These are phyloP conservation scores for Ploettnerulaceae sp. DNA, from an alignment of 2,329 filamentous ascomycete species.

Conservation along the genomic window DNA sequence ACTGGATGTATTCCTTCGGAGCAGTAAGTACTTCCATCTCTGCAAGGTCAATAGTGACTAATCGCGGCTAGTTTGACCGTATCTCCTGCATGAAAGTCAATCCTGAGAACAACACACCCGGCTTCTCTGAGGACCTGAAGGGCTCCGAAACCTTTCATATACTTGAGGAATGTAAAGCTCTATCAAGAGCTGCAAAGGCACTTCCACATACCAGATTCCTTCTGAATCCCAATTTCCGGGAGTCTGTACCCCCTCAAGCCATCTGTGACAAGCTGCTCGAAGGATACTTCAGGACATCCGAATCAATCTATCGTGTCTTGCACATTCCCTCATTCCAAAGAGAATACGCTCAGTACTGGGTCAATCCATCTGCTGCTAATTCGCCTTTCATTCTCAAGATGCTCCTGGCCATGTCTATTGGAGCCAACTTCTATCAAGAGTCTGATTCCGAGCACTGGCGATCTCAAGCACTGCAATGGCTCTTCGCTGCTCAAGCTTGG, in stretches of 20 bases:
- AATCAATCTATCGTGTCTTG: slow-evolving; percentile 41
- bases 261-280: slow-evolving; percentile 36
- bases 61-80: slow-evolving; percentile 16
- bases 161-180: slow-evolving; percentile 21
- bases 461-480: slow-evolving; percentile 22
- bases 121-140: background rate
- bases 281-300: slow-evolving; percentile 41
- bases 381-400: slow-evolving; percentile 22
- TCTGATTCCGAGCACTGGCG: slow-evolving; percentile 12
- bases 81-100: slow-evolving; percentile 15
- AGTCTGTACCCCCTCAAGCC: slow-evolving; percentile 18
- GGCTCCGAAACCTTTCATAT: slow-evolving; percentile 5
- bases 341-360: slow-evolving; percentile 41
- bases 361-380: slow-evolving; percentile 22
- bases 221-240: slow-evolving; percentile 17
- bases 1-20: slow-evolving; percentile 28
- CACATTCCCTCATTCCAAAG: slow-evolving; percentile 43
- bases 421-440: slow-evolving; percentile 21
- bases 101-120: slow-evolving; percentile 4
- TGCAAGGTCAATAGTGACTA: background rate
- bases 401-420: slow-evolving; percentile 27
- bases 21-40: slow-evolving; percentile 17
- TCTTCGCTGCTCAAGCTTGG: slow-evolving; percentile 26
- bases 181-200: slow-evolving; percentile 22
- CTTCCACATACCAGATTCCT: slow-evolving; percentile 14